Evolutionary conservation across 257 asterid genomes (phyloP), one percentile per base, ranked within the genome.

Genomic region (Perilla frutescens): DNA sequence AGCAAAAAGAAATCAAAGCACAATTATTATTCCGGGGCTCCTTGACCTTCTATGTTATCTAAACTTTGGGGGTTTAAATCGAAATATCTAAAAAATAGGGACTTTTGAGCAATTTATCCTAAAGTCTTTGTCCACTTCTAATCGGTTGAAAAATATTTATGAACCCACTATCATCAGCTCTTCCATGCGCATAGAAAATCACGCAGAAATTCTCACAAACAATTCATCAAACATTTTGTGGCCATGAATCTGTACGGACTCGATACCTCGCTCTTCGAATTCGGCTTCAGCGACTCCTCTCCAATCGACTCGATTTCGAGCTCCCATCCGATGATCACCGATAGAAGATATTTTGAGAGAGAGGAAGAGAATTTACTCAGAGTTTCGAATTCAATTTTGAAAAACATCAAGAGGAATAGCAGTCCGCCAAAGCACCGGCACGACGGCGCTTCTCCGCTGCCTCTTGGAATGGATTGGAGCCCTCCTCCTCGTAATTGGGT

Each of bases 401-500:
- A n/a, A 61, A 32, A 56, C 34, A 49, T 34, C 41, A 72, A 77
- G 70, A 77, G 69, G 51, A 20, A 64, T 64, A 61, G 41, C 41
- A 77, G 82, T 60, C 87, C 94, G 8, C 87, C 89, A 0, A 81
- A 76, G 81, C 84, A 70, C 57, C 88, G 92, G 43, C 95, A 88
- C 70, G 96, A 90, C 39, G 96, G 92, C 44, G 70, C 87, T 70
- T 90, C 96, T 48, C 96, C 96, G 51, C 88, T 90, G 61, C 96
- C 96, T 26, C 85, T 90, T 7, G 95, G 96, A 62, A 90, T 90
- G 96, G 96, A 90, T 73, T 90, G 96, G 96, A 90, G 92, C 81
- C 87, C 88, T 75, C 77, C 91, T 32, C 96, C 96, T 67, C 74
- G 81, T 11, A 64, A 73, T 72, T 90, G 95, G 96, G 96, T 90